Evolutionary conservation across 1,139 yeast species (phyloP).

Genomic region (Pneumocystis wakefieldiae): DNA sequence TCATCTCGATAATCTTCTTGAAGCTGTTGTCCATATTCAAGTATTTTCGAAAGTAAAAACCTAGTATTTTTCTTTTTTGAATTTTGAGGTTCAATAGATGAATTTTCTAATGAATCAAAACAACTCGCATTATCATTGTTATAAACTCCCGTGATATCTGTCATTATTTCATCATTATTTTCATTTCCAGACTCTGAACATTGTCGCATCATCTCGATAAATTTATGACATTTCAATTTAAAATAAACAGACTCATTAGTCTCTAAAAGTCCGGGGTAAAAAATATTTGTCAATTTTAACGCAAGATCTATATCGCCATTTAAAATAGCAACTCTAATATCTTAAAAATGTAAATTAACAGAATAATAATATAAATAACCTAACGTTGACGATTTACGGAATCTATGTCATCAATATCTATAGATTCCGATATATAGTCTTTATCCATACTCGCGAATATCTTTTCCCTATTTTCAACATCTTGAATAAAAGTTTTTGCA

Average conservation of each 20-base stretch:
- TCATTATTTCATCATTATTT: slow-evolving; percentile 9
- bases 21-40: slow-evolving; percentile 36
- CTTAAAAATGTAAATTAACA: not conserved
- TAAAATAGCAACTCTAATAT: not conserved
- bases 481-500: slow-evolving; percentile 44
- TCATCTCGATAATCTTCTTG: slow-evolving; percentile 26
- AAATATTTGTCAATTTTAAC: slow-evolving; percentile 29
- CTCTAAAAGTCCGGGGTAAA: slow-evolving; percentile 35
- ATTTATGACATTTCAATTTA: slow-evolving; percentile 37
- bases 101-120: slow-evolving; percentile 3
- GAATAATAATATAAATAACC: slow-evolving; percentile 30
- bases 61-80: slow-evolving; percentile 6
- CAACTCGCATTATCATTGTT: slow-evolving; percentile 8
- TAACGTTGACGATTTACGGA: slow-evolving; percentile 39
- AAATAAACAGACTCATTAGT: slow-evolving; percentile 35
- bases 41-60: slow-evolving; percentile 25
- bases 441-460: not conserved
- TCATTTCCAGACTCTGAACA: slow-evolving; percentile 11
- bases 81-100: not conserved
- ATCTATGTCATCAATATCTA: slow-evolving; percentile 18
- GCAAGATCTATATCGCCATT: slow-evolving; percentile 37
- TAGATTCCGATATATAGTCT: not conserved
- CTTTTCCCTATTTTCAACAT: slow-evolving; percentile 21
- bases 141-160: slow-evolving; percentile 6
- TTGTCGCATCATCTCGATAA: slow-evolving; percentile 31